These are phyloP conservation scores for Besnoitia besnoiti DNA, from an alignment of 169 alveolate species.

Conservation along the genomic window DNA sequence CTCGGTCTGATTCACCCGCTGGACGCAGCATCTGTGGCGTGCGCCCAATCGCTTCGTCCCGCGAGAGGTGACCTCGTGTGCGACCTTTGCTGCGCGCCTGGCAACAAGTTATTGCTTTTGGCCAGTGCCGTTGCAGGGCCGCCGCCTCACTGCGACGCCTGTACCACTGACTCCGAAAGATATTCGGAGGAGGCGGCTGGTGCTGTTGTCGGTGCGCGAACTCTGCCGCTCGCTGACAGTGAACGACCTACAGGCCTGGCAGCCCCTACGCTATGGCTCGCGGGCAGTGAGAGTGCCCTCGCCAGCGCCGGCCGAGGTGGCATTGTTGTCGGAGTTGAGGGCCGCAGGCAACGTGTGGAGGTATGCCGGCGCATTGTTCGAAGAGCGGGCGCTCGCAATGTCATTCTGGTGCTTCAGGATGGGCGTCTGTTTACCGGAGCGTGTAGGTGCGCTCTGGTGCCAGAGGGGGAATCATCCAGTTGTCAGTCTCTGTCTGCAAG, in stretches of 20 bases:
- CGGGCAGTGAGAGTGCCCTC: background rate
- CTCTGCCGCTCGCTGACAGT: background rate
- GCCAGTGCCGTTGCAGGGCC: conserved; percentile 35
- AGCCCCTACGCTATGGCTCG: background rate
- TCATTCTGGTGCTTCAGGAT: conserved; percentile 53
- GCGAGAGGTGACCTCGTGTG: conserved; percentile 27
- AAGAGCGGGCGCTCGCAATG: conserved; percentile 43
- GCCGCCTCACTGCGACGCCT: background rate
- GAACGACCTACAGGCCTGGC: background rate
- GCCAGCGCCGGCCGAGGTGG: background rate
- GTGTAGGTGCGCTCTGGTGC: conserved; percentile 7
- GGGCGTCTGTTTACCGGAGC: conserved; percentile 38
- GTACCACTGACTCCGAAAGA: background rate
- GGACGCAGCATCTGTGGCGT: conserved; percentile 65
- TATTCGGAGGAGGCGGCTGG: background rate
- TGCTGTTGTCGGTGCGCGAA: background rate
- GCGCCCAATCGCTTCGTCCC: conserved; percentile 51
- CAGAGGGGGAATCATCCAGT: background rate
- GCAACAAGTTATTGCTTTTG: conserved; percentile 55
- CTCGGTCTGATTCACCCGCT: conserved; percentile 55
- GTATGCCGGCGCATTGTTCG: conserved; percentile 54
- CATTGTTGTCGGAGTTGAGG: conserved; percentile 63
- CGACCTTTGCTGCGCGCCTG: conserved; percentile 69
- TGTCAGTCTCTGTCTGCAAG: background rate
- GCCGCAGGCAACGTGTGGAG: conserved; percentile 27